Conservation (phyloP, 2,329 filamentous ascomycete genomes). For the Epichloe scottii region DNA sequence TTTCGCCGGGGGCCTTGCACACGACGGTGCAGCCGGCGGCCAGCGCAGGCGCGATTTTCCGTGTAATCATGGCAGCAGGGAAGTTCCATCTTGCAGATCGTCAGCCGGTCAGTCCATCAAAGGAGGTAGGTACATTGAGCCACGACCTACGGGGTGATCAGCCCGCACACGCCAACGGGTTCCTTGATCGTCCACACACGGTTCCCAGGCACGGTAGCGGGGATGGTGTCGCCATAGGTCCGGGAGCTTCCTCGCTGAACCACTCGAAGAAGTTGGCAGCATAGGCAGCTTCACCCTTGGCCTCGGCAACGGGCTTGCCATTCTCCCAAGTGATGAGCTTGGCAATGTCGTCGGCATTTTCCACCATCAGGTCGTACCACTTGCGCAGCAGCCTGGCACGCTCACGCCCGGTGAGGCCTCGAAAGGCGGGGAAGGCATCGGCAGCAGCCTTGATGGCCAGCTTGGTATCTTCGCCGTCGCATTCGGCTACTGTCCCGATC, state of each 20-base stretch:
- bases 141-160: conserved; percentile 55
- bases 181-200: conserved; percentile 69
- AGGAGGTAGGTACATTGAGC: neutral
- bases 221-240: conserved; percentile 63
- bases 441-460: conserved; percentile 74
- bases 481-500: conserved; percentile 78
- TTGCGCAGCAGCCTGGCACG: conserved; percentile 60
- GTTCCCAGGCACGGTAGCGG: conserved; percentile 56
- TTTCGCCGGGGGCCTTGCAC: conserved; percentile 82
- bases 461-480: conserved; percentile 64
- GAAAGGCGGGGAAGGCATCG: conserved; percentile 60
- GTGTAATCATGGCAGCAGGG: conserved; percentile 62
- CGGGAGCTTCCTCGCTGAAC: conserved; percentile 69
- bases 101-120: neutral
- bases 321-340: conserved; percentile 84
- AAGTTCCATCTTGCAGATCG: conserved; percentile 60
- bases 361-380: conserved; percentile 72
- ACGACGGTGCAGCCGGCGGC: conserved; percentile 95
- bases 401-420: conserved; percentile 59
- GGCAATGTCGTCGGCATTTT: conserved; percentile 69
- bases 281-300: conserved; percentile 59
- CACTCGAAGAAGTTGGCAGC: conserved; percentile 68
- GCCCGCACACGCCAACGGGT: conserved; percentile 69
- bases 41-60: conserved; percentile 60
- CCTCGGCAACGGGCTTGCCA: conserved; percentile 69